Percentiles rank a stretch among this genome's conserved stretches.
Conservation (phyloP, 306 rosid genomes). For the Dicorynia guianensis region DNA sequence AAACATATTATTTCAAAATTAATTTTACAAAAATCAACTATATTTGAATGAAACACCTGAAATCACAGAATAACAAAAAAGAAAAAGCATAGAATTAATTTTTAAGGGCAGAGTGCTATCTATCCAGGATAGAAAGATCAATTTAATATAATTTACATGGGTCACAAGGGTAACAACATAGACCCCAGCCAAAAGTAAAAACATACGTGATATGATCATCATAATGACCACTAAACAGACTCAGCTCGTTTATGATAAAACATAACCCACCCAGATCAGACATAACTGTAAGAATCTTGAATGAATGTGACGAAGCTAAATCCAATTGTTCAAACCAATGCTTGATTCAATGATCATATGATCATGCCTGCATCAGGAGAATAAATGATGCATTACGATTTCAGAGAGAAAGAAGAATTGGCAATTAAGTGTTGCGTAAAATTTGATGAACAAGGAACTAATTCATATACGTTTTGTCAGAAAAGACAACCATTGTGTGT, state of each 20-base stretch:
- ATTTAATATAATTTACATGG: constrained; percentile 45
- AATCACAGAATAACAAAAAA: too few species aligned
- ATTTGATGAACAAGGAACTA: constrained; percentile 23
- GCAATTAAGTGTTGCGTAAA: constrained; percentile 14
- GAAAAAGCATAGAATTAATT: neutral
- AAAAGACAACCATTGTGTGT: neutral
- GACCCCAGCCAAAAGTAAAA: constrained; percentile 30
- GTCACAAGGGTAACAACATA: constrained; percentile 5
- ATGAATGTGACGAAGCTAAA: constrained; percentile 38
- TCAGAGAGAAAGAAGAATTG: neutral
- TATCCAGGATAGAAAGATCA: constrained; percentile 24
- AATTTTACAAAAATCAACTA: too few species aligned
- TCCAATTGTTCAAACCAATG: constrained; percentile 34
- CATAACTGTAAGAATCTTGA: constrained; percentile 32
- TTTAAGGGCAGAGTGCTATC: neutral
- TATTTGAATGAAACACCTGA: too few species aligned
- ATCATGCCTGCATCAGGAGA: constrained; percentile 46
- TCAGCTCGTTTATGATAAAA: constrained; percentile 23
- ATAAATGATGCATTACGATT: constrained; percentile 3
- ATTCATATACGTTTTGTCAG: neutral
- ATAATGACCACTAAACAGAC: constrained; percentile 27
- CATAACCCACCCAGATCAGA: constrained; percentile 19
- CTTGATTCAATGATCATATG: constrained; percentile 37
- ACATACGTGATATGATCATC: constrained; percentile 48
- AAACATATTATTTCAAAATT: too few species aligned